phyloP scores from a whole-genome alignment of 768 basidiomycete genomes.

The Tylopilus balloui region DNA sequence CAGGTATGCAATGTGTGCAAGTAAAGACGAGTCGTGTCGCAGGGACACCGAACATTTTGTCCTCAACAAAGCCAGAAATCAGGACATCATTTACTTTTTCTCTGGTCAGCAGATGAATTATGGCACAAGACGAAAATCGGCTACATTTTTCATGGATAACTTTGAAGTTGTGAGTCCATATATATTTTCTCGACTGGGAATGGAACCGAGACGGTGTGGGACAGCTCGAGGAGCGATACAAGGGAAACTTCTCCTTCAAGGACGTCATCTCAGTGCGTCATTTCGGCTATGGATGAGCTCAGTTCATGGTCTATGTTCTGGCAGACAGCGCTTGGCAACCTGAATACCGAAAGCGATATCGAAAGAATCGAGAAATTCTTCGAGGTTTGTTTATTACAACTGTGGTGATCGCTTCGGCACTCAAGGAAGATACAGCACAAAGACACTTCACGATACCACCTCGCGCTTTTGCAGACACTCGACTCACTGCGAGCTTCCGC shows the following conservation, averaged over 20 bases:
- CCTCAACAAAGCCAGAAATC: conserved; percentile 46
- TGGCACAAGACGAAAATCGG: conserved; percentile 48
- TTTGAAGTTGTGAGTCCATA: conserved; percentile 51
- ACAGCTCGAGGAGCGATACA: conserved; percentile 65
- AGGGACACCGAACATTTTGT: conserved; percentile 62
- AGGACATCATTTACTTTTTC: conserved; percentile 66
- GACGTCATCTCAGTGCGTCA: conserved; percentile 47
- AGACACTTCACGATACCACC: conserved; percentile 64
- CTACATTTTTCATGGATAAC: conserved; percentile 63
- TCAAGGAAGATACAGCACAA: conserved; percentile 41
- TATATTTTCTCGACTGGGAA: not conserved
- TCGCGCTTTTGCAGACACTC: conserved; percentile 60
- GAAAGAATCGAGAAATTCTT: conserved; percentile 67
- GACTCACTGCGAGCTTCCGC: conserved; percentile 61
- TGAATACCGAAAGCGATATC: conserved; percentile 69
- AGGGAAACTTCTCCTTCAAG: conserved; percentile 60
- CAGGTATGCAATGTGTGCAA: conserved; percentile 62
- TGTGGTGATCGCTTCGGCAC: not conserved
- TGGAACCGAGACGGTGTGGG: not conserved
- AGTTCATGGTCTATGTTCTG: conserved; percentile 9
- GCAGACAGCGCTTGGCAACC: conserved; percentile 37
- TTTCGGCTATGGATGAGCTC: not conserved
- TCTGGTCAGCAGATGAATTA: conserved; percentile 53
- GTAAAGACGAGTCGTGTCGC: conserved; percentile 53
- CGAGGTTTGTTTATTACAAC: conserved; percentile 42